Evolutionary conservation across 2,329 filamentous ascomycete genomes (phyloP), one percentile per base, ranked within the genome.

Genomic region (Hypoxylon rubiginosum): DNA sequence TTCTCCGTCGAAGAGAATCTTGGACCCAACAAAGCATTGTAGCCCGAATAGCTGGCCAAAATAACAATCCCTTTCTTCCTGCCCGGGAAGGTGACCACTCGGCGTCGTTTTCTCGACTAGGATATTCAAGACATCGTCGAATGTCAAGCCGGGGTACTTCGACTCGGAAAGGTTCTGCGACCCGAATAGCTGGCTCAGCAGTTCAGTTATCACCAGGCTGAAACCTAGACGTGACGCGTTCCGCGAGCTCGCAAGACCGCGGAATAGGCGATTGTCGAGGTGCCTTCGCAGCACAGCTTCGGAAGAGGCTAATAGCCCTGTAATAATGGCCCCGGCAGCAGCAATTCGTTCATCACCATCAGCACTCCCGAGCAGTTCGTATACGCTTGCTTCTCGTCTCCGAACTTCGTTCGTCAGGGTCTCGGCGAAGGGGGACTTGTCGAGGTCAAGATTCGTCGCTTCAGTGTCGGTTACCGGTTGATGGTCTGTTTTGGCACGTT

Each of bases 211-310:
- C 0, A 95, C 95, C 59, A 97, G 85, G 58, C 93, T 97, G 78
- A 97, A 97, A 3, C 96, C 96, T 54, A 96, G 82, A 26, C 96
- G 87, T 17, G 95, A 93, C 11, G 92, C 93, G 81, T 97, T 97
- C 62, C 93, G 90, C 58, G 93, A 91, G 77, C 94, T 97, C 66
- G 94, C 94, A 17, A 98, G 88, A 43, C 96, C 96, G 58, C 92
- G 89, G 77, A 97, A 93, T 39, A 99, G 83, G 26, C 91, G 86
- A 75, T 87, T 87, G 68, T 88, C 86, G 30, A 91, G 80, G 71
- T 91, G 88, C 63, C 87, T 81, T 70, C 84, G 78, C 13, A 91
- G 80, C 2, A 87, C 84, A 0, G 80, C 72, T 74, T 90, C 87
- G 19, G 86, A 79, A 46, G 80, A 81, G 41, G 78, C 83, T 1